Conservation (phyloP, 176 grass and related monocot genomes). For the Oryza longistaminata region DNA sequence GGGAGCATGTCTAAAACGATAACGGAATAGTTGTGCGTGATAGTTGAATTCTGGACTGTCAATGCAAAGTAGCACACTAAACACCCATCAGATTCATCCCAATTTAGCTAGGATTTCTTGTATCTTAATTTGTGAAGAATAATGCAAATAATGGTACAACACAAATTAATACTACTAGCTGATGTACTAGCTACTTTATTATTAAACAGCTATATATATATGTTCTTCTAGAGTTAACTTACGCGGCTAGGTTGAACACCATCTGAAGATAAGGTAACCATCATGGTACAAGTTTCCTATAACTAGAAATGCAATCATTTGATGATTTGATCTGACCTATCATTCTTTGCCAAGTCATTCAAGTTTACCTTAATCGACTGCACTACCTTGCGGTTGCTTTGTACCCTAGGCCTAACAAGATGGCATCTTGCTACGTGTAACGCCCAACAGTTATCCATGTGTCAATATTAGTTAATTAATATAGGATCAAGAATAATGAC, state of each 20-base stretch:
- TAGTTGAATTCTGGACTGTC: too few species aligned
- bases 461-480: constrained; percentile 21
- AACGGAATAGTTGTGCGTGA: too few species aligned
- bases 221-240: constrained; percentile 5
- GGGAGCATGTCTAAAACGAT: too few species aligned
- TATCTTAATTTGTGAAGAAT: too few species aligned
- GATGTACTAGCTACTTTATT: too few species aligned
- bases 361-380: constrained; percentile 17
- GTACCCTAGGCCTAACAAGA: constrained; percentile 38
- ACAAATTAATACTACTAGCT: too few species aligned
- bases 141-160: too few species aligned
- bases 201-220: too few species aligned
- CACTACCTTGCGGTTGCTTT: background rate
- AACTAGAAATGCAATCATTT: constrained; percentile 45
- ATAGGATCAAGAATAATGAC: constrained; percentile 29
- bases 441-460: constrained; percentile 31
- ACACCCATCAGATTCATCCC: too few species aligned
- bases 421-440: constrained; percentile 36
- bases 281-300: constrained; percentile 1
- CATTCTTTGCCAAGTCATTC: constrained; percentile 3
- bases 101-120: too few species aligned
- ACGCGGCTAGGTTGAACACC: background rate
- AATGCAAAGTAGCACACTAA: too few species aligned
- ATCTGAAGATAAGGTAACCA: constrained; percentile 8
- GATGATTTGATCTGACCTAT: constrained; percentile 10